Evolutionary conservation across 768 basidiomycete species (phyloP).

Genomic region (Kwoniella bestiolae): DNA sequence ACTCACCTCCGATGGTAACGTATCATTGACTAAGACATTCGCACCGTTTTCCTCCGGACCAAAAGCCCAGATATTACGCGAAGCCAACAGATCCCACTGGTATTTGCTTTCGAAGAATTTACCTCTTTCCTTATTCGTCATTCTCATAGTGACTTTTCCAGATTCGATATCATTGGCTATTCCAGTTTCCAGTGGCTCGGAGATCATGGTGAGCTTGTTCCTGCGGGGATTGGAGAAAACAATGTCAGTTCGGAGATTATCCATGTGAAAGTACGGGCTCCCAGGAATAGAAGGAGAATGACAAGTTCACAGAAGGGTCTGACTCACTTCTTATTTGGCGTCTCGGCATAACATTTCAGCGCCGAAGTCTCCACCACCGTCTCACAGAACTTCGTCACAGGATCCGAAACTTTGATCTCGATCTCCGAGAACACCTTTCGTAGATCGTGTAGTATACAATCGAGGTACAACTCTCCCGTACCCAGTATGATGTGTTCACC

Average conservation of each 20-base stretch:
- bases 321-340: constrained; percentile 79
- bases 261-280: too few species aligned
- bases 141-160: constrained; percentile 89
- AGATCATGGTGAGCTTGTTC: constrained; percentile 98
- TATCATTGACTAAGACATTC: constrained; percentile 93
- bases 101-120: constrained; percentile 96
- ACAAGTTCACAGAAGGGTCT: background rate
- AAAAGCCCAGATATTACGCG: constrained; percentile 98
- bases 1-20: constrained; percentile 84
- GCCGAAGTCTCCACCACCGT: constrained; percentile 97
- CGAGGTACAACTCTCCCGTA: constrained; percentile 94
- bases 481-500: constrained; percentile 97
- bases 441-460: constrained; percentile 95
- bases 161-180: constrained; percentile 95
- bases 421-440: constrained; percentile 92
- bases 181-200: constrained; percentile 93
- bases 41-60: constrained; percentile 95
- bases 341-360: constrained; percentile 97
- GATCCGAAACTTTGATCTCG: constrained; percentile 99
- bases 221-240: constrained; percentile 61
- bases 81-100: constrained; percentile 96
- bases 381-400: constrained; percentile 96
- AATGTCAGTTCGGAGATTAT: background rate
- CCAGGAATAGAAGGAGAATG: too few species aligned
- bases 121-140: constrained; percentile 92